Evolutionary conservation across 2,329 filamentous ascomycete genomes (phyloP), one percentile per base, ranked within the genome.

Genomic region (Fusarium ramigenum): DNA sequence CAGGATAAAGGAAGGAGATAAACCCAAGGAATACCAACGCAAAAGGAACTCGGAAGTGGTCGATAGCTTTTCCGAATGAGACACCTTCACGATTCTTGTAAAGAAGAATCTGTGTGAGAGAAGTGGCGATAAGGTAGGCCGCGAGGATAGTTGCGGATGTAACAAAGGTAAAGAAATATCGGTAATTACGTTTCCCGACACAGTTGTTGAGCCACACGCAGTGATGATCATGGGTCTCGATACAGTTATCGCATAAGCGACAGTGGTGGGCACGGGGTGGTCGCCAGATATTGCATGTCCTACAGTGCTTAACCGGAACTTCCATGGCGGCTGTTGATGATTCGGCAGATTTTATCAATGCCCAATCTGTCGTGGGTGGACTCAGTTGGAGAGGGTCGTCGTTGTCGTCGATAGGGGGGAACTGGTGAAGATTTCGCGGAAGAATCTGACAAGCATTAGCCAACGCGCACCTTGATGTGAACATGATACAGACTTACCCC

Each of bases 141-240:
- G 92, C 89, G 23, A 98, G 87, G 39, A 98, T 75, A 1, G 94
- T 94, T n/a, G 90, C 91, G 19, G 92, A 91, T 60, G 90, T 90
- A 73, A 99, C 91, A 82, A 98, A 99, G 16, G 93, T 89, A 81
- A 98, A 98, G 83, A 99, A 99, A 82, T 96, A 98, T 72, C 96
- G 94, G 84, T 99, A 99, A 84, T 99, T 99, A 78, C 96, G 93
- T 74, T 96, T 92, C 47, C 96, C 96, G 56, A 99, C 93, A 75
- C 96, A 99, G 82, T 99, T 99, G 84, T 99, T 99, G 72, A 99
- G 89, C 96, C 96, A 99, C 21, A 98, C 95, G 79, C 96, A 99
- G 83, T 99, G 96, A 79, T 99, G 96, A 79, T 99, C 96, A 75
- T 98, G 94, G 0, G 95, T 97, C 82, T 99, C 96, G 68, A 99